These are phyloP conservation scores for Yarrowia sp. DNA, from an alignment of 805 yeast species.

Conservation along the genomic window DNA sequence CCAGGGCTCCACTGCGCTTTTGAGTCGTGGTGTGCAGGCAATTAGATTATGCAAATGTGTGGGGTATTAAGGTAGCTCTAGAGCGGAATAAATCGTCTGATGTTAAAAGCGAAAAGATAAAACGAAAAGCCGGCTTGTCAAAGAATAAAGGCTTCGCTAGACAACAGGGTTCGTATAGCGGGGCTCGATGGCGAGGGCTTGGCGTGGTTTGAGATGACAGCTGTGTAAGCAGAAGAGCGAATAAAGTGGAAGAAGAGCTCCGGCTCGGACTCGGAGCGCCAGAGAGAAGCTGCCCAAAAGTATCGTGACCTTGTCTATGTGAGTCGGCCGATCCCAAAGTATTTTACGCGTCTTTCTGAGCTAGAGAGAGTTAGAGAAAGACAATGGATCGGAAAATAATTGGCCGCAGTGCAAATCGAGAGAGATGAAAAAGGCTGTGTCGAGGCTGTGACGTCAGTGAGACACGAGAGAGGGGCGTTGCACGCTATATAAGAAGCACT, in stretches of 20 bases:
- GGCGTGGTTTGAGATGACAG: background rate
- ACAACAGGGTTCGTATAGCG: too few relatives aligned
- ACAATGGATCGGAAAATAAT: slow-evolving; percentile 1
- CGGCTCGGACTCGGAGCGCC: background rate
- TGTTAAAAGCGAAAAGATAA: slow-evolving; percentile 1
- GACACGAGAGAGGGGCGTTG: too few relatives aligned
- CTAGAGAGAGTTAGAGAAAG: too few relatives aligned
- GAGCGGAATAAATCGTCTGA: slow-evolving; percentile 1
- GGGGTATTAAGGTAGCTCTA: slow-evolving; percentile 14
- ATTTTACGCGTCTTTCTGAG: slow-evolving; percentile 2
- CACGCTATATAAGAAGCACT: too few relatives aligned
- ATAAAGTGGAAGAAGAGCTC: too few relatives aligned
- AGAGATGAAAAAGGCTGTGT: too few relatives aligned
- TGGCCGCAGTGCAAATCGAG: too few relatives aligned
- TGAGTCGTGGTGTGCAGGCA: background rate
- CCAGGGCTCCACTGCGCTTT: too few relatives aligned
- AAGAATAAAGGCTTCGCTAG: too few relatives aligned
- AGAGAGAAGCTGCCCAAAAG: background rate
- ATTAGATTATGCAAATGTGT: slow-evolving; percentile 21
- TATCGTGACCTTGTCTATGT: background rate
- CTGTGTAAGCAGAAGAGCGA: background rate
- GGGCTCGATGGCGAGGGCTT: too few relatives aligned
- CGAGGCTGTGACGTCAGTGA: too few relatives aligned
- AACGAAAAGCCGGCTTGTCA: too few relatives aligned
- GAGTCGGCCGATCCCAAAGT: slow-evolving; percentile 5